These are phyloP conservation scores for Ophiorrhiza pumila DNA, from an alignment of 257 asterid genomes.

Conservation along the genomic window DNA sequence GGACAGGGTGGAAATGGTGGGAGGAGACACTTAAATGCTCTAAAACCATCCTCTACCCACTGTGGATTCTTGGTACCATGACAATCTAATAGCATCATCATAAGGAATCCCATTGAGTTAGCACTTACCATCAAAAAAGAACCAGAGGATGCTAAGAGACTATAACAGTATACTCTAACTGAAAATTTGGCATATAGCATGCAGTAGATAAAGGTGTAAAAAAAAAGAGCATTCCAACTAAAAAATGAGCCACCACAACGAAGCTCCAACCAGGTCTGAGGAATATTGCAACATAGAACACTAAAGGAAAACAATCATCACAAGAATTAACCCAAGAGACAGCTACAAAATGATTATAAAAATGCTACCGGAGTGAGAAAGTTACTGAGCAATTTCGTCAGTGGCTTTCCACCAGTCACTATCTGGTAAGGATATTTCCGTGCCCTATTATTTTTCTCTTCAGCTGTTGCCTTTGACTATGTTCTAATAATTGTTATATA, in stretches of 20 bases:
- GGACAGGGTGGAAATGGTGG: background rate
- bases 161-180: background rate
- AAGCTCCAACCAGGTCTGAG: background rate
- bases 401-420: background rate
- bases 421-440: background rate
- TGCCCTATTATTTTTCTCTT: background rate
- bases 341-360: background rate
- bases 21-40: background rate
- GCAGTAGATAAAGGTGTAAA: background rate
- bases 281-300: background rate
- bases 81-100: background rate
- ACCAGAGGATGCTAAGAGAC: background rate
- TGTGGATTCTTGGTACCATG: background rate
- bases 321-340: background rate
- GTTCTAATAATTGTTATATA: background rate
- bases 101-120: background rate
- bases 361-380: background rate
- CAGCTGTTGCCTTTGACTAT: background rate
- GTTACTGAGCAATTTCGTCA: background rate
- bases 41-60: background rate
- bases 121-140: background rate
- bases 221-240: background rate
- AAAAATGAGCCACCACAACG: background rate
- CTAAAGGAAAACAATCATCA: background rate
- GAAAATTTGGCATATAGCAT: background rate